Conservation (phyloP, 2,329 filamentous ascomycete genomes). For the Amylocarpus encephaloides region DNA sequence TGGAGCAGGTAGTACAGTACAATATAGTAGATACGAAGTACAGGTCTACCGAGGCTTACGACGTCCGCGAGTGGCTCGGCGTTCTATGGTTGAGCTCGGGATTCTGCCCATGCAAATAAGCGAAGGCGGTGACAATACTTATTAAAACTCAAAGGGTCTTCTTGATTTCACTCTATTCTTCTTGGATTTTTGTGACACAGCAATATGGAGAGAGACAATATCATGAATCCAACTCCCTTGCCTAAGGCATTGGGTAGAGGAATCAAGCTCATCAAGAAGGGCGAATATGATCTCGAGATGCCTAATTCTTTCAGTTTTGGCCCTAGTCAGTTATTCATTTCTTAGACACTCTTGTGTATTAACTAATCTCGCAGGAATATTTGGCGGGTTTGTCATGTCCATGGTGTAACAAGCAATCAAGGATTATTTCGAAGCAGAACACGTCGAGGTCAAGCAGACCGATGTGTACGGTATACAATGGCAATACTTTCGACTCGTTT, state of each 20-base stretch:
- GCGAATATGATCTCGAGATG: neutral
- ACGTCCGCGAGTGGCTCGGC: too few species aligned
- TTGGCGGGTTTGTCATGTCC: neutral
- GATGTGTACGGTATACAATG: slow-evolving; percentile 1
- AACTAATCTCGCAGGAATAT: neutral
- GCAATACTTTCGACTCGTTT: neutral
- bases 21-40: too few species aligned
- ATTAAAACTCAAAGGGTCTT: too few species aligned
- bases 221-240: neutral
- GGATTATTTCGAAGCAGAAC: neutral
- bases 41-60: too few species aligned
- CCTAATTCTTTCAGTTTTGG: slow-evolving; percentile 1
- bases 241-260: neutral
- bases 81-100: too few species aligned
- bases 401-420: neutral
- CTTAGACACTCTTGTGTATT: neutral
- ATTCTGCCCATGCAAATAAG: too few species aligned
- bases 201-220: too few species aligned
- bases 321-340: neutral
- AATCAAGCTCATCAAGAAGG: neutral
- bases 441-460: neutral
- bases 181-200: too few species aligned
- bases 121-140: too few species aligned
- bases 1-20: too few species aligned
- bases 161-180: too few species aligned